phyloP scores from a whole-genome alignment of 2,329 filamentous ascomycete genomes.

The Pseudofabraea citricarpa region DNA sequence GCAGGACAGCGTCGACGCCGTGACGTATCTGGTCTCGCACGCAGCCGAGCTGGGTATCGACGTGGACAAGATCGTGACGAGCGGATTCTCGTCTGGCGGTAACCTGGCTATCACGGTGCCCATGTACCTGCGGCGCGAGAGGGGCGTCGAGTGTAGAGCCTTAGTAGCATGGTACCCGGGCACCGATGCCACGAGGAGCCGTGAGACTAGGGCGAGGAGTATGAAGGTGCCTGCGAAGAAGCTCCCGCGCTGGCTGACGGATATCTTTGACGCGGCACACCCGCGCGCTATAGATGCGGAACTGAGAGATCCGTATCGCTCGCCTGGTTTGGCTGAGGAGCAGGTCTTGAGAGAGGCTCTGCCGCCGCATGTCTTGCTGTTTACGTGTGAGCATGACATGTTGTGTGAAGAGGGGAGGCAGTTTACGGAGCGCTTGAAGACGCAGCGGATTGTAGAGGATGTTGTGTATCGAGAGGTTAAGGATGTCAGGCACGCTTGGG shows the following conservation, averaged over 20 bases:
- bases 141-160: neutral
- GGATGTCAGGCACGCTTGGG: slow-evolving; percentile 1
- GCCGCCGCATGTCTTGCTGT: neutral
- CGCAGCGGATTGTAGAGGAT: slow-evolving; percentile 3
- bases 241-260: neutral
- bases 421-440: slow-evolving; percentile 1
- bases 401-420: slow-evolving; percentile 1
- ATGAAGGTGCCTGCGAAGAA: neutral
- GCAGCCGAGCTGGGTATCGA: neutral
- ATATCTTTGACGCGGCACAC: neutral
- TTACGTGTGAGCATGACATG: neutral
- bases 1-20: slow-evolving; percentile 26
- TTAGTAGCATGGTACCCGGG: neutral
- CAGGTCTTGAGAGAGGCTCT: neutral
- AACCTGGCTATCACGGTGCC: slow-evolving; percentile 1
- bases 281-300: neutral
- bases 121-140: neutral
- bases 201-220: neutral
- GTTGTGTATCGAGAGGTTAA: slow-evolving; percentile 1
- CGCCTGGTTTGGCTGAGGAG: neutral
- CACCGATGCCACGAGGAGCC: neutral
- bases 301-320: neutral
- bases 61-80: neutral
- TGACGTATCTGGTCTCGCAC: neutral
- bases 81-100: neutral